Evolutionary conservation across 2,329 filamentous ascomycete genomes (phyloP), one percentile per base, ranked within the genome.

Genomic region (Arachnopeziza araneosa): DNA sequence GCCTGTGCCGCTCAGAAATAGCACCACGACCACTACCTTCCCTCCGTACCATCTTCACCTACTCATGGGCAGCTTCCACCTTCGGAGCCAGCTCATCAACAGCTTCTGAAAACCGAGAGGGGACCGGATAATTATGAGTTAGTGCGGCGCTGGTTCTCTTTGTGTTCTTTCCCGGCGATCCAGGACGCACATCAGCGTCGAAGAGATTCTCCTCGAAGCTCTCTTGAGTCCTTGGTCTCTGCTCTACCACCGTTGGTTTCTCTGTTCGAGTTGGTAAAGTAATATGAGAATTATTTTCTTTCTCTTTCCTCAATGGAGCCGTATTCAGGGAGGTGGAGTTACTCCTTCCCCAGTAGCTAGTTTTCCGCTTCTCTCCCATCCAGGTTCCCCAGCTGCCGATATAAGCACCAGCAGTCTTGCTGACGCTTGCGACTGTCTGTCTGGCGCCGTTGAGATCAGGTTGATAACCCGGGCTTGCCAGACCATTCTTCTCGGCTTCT

Each of bases 341-440:
- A 50, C 24, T 64, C 23, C 68, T 59, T 12, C 70, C 70, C 70
- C 69, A 72, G 26, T 30, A 30, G 0, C 69, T 70, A 5, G 60
- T 55, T 69, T 87, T 89, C 64, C 87, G 80, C 76, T 93, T 93
- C 76, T 95, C 89, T 55, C 86, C 86, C 1, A 86, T 85, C 86
- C 86, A 89, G 0, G 79, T 75, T 1, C 86, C 84, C 86, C 86
- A 89, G 67, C 85, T 87, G 49, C 84, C 85, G 67, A 89, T 81
- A 71, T 88, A 89, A 4, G 85, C 79, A 50, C 83, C 80, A 1
- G 85, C 85, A 67, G 81, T 83, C 57, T 76, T 75, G 17, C 83
- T 78, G 10, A 83, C 80, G 0, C 79, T 76, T 67, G 78, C 77
- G 32, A 75, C 75, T 1, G 78, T 74, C 55, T 79, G 76, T 61